Conservation (phyloP, 129 eudicot species). For the Saussurea involucrata region DNA sequence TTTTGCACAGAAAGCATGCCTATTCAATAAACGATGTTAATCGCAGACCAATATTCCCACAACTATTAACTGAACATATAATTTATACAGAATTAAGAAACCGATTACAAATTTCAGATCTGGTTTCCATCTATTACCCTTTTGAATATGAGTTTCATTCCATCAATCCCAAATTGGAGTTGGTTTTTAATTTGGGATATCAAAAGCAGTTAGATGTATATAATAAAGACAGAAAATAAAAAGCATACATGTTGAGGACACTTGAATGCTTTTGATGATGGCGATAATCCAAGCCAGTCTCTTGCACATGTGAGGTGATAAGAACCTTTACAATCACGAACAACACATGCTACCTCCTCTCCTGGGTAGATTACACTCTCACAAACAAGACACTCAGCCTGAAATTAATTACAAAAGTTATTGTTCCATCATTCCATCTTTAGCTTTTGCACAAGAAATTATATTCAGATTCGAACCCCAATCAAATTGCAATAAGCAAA, state of each 20-base stretch:
- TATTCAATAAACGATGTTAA: constrained; percentile 21
- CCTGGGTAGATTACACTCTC: constrained; percentile 59
- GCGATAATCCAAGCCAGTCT: constrained; percentile 36
- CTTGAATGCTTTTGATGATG: constrained; percentile 56
- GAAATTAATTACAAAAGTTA: constrained; percentile 10
- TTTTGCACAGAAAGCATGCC: constrained; percentile 83
- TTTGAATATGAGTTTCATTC: neutral
- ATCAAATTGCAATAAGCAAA: too few species aligned
- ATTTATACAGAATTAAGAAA: neutral
- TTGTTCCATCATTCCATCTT: neutral
- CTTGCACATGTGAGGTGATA: constrained; percentile 69
- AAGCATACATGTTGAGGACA: constrained; percentile 91
- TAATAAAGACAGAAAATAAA: neutral
- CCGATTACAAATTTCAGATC: neutral
- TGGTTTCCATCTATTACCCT: neutral
- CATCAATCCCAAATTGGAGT: too few species aligned
- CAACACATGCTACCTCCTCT: constrained; percentile 56
- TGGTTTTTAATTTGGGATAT: neutral
- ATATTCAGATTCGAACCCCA: neutral
- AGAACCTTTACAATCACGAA: constrained; percentile 58
- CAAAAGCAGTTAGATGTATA: neutral
- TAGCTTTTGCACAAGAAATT: neutral
- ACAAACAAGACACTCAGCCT: constrained; percentile 70
- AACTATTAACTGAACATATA: neutral
- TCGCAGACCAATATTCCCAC: neutral